phyloP scores from a whole-genome alignment of 164 flowering plant genomes.

The Echeveria elegans region DNA sequence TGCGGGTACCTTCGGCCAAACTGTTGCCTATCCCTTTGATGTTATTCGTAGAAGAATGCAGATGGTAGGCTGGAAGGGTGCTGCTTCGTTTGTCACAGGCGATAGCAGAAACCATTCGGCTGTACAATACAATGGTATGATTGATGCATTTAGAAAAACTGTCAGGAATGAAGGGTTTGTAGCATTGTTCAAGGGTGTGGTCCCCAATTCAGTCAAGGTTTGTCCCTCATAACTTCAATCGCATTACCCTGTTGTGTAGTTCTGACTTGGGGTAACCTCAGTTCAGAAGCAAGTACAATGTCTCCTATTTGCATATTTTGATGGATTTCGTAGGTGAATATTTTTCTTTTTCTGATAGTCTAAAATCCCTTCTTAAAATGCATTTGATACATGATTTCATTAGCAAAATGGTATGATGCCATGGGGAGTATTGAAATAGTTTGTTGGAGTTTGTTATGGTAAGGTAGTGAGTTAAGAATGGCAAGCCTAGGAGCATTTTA shows the following conservation, averaged over 20 bases:
- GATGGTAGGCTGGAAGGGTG: conserved; percentile 96
- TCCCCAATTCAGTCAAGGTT: conserved; percentile 98
- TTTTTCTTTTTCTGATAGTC: no score
- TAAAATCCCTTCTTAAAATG: no score
- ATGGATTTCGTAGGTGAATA: no score
- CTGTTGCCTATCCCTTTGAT: conserved; percentile 96
- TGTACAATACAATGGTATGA: conserved; percentile 79
- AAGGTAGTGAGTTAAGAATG: background rate
- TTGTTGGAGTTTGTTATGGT: no score
- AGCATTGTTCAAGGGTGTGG: conserved; percentile 93
- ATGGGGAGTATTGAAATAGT: no score
- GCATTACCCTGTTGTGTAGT: background rate
- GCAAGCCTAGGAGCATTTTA: background rate
- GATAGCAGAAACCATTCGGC: conserved; percentile 56
- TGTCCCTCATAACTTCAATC: conserved; percentile 15
- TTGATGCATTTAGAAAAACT: conserved; percentile 91
- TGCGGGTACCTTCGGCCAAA: conserved; percentile 97
- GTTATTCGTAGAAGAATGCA: conserved; percentile 97
- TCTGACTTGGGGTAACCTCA: background rate
- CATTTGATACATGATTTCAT: background rate
- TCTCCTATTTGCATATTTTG: no score
- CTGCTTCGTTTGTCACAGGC: conserved; percentile 77
- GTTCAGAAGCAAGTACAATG: no score
- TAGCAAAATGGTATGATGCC: background rate
- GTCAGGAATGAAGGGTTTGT: conserved; percentile 82